phyloP scores from a whole-genome alignment of 352 stramenopile genomes.

The Elongisporangium undulatum region DNA sequence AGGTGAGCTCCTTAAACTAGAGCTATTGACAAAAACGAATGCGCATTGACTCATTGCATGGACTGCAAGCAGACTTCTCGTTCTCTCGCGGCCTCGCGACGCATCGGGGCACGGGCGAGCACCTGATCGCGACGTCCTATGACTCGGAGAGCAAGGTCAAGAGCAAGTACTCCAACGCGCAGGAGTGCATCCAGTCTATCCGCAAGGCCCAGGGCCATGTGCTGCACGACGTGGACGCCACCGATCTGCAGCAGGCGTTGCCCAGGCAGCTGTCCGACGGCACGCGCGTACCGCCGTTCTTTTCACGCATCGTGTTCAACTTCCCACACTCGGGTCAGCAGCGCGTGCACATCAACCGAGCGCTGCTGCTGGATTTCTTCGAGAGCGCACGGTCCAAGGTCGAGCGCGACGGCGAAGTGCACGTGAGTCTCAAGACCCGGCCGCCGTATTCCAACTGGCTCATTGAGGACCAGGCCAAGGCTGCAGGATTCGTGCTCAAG shows the following conservation, averaged over 20 bases:
- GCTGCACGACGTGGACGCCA: slow-evolving; percentile 81
- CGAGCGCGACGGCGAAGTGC: slow-evolving; percentile 50
- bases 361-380: slow-evolving; percentile 81
- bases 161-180: slow-evolving; percentile 76
- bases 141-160: slow-evolving; percentile 61
- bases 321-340: slow-evolving; percentile 88
- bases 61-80: slow-evolving; percentile 54
- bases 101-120: slow-evolving; percentile 50
- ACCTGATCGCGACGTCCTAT: slow-evolving; percentile 72
- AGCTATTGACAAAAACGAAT: neutral
- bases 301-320: slow-evolving; percentile 87
- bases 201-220: slow-evolving; percentile 33
- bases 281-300: slow-evolving; percentile 36
- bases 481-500: slow-evolving; percentile 72
- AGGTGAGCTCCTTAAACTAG: slow-evolving; percentile 11
- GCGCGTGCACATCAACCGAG: slow-evolving; percentile 84
- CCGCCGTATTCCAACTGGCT: slow-evolving; percentile 88
- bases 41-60: neutral
- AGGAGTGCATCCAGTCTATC: slow-evolving; percentile 62
- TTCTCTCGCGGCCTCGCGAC: slow-evolving; percentile 68
- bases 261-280: slow-evolving; percentile 1
- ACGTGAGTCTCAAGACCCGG: slow-evolving; percentile 84
- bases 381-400: slow-evolving; percentile 69
- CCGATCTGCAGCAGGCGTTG: slow-evolving; percentile 40
- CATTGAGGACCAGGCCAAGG: slow-evolving; percentile 79